These are phyloP conservation scores for Fusarium hainanense DNA, from an alignment of 2,329 filamentous ascomycete species.

Conservation along the genomic window DNA sequence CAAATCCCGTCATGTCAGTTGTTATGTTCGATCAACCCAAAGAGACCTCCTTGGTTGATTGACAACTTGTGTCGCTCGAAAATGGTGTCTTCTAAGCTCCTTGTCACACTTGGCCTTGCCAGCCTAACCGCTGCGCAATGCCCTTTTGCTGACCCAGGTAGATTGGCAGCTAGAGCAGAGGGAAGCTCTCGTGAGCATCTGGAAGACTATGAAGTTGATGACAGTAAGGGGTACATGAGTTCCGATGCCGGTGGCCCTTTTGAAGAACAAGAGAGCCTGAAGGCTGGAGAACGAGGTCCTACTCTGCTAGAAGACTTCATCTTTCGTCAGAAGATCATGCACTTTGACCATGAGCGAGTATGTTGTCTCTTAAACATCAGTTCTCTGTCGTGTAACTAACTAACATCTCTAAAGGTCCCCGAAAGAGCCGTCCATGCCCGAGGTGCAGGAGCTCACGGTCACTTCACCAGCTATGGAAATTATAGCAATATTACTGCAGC, in stretches of 20 bases:
- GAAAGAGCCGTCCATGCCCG: slow-evolving; percentile 77
- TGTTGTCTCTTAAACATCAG: slow-evolving; percentile 21
- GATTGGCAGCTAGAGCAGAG: slow-evolving; percentile 43
- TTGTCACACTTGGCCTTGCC: slow-evolving; percentile 44
- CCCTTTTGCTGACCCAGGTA: slow-evolving; percentile 49
- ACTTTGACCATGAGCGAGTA: slow-evolving; percentile 78
- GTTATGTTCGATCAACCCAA: background rate
- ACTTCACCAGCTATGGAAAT: slow-evolving; percentile 74
- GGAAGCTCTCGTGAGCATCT: slow-evolving; percentile 50
- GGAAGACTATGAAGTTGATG: slow-evolving; percentile 59
- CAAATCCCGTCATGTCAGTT: background rate
- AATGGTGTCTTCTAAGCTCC: slow-evolving; percentile 45
- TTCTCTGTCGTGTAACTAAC: slow-evolving; percentile 22
- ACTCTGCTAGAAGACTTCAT: slow-evolving; percentile 79
- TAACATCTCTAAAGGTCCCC: slow-evolving; percentile 55
- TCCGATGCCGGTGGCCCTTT: slow-evolving; percentile 76
- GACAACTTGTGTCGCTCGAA: background rate
- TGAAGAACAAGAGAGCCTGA: slow-evolving; percentile 73
- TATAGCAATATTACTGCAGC: slow-evolving; percentile 76
- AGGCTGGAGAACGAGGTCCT: slow-evolving; percentile 73
- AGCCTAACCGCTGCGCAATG: slow-evolving; percentile 48
- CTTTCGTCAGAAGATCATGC: slow-evolving; percentile 77
- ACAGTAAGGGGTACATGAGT: slow-evolving; percentile 67
- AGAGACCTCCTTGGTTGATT: background rate
- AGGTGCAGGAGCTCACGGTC: slow-evolving; percentile 75